phyloP scores from a whole-genome alignment of 495 filamentous ascomycete species.

The Xylaria grammica region DNA sequence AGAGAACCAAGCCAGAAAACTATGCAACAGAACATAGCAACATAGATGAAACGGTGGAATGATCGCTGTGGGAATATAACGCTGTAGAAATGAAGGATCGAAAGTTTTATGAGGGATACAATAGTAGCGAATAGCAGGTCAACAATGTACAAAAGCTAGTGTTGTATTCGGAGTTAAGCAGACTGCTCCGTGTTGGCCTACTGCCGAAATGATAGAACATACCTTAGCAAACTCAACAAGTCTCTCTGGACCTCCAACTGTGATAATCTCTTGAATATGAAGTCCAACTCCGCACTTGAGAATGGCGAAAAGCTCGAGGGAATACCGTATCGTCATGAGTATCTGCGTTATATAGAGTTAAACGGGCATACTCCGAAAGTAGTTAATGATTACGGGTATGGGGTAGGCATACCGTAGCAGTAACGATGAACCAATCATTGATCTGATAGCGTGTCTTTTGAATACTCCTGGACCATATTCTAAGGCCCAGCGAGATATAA shows the following conservation, averaged over 20 bases:
- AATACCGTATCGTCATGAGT: slow-evolving; percentile 3
- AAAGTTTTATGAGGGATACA: background rate
- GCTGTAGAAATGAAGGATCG: slow-evolving; percentile 13
- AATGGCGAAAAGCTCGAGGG: background rate
- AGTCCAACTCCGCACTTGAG: slow-evolving; percentile 10
- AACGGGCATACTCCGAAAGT: background rate
- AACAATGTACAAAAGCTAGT: slow-evolving; percentile 3
- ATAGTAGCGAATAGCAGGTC: slow-evolving; percentile 12
- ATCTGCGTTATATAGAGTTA: background rate
- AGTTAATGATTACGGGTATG: background rate
- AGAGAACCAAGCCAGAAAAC: background rate
- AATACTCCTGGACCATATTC: slow-evolving; percentile 13
- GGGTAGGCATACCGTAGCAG: background rate
- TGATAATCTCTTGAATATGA: background rate
- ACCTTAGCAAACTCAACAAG: background rate
- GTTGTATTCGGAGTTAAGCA: background rate
- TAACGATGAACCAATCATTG: slow-evolving; percentile 2
- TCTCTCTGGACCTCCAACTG: background rate
- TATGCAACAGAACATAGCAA: background rate
- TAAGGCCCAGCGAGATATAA: slow-evolving; percentile 1
- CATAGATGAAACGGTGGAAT: background rate
- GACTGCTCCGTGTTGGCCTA: background rate
- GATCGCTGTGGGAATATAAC: background rate
- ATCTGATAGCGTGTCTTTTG: background rate
- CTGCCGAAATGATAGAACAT: background rate